phyloP scores from a whole-genome alignment of 2,329 filamentous ascomycete genomes.

The Furcasterigmium furcatum region DNA sequence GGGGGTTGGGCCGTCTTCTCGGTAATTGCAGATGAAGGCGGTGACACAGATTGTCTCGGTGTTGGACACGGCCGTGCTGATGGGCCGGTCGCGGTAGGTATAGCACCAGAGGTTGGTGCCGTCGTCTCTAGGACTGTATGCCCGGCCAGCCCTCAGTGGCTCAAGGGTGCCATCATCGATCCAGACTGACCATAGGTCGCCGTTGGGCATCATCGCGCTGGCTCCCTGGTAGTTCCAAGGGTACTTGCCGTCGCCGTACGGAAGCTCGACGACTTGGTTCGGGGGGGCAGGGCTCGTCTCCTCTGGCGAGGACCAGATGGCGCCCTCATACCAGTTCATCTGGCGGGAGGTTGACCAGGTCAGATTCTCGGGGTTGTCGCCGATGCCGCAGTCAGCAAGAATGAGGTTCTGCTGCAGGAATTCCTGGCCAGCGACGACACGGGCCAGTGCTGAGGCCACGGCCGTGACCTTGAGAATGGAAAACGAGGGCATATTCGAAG shows the following conservation, averaged over 20 bases:
- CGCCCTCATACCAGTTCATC: constrained; percentile 38
- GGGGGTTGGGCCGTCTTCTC: constrained; percentile 15
- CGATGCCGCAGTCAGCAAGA: constrained; percentile 38
- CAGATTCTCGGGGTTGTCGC: constrained; percentile 32
- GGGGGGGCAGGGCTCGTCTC: constrained; percentile 30
- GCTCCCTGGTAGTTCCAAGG: constrained; percentile 33
- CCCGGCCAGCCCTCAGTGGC: constrained; percentile 33
- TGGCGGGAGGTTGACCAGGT: constrained; percentile 40
- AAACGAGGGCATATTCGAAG: too few species aligned
- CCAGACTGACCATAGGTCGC: constrained; percentile 36
- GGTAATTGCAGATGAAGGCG: constrained; percentile 37
- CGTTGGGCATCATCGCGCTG: constrained; percentile 33
- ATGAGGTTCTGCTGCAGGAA: constrained; percentile 31
- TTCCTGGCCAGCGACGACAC: constrained; percentile 15
- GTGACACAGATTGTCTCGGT: constrained; percentile 33
- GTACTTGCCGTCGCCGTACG: constrained; percentile 31
- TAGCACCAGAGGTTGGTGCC: constrained; percentile 36
- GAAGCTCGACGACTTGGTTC: constrained; percentile 34
- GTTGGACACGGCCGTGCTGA: constrained; percentile 31
- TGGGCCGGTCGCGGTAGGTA: constrained; percentile 35
- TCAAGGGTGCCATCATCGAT: constrained; percentile 37
- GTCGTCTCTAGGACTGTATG: constrained; percentile 34
- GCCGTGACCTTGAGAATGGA: too few species aligned
- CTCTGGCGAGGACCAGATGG: constrained; percentile 29
- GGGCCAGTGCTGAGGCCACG: too few species aligned